Base-by-base conservation (phyloP, 495 filamentous ascomycete species). In the Neurospora tetraspora region DNA sequence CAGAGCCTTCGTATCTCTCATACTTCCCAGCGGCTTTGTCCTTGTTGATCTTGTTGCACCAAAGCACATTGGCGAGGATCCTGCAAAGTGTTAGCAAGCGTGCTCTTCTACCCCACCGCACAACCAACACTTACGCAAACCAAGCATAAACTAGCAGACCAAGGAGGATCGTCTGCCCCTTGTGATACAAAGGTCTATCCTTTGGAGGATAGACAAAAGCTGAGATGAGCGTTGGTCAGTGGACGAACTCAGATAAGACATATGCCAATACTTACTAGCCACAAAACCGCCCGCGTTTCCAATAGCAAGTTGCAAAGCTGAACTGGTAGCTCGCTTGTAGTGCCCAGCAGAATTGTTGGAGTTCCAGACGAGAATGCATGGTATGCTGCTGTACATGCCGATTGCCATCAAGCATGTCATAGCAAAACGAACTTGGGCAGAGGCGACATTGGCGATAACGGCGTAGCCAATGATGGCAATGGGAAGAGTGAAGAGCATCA, bases 311-410 rank as follows among this genome's bases (percentile, higher is more conserved):
- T 87, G 85, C 47, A 85, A 74, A 3, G 80, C 83, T 39, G 82
- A 81, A 0, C 82, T 82, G 1, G 83, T 85, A 2, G 82, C 82
- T 45, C 83, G 75, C 74, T 84, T 84, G 74, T 84, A 84, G 71
- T 84, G 82, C 0, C 83, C 83, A 27, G 83, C 82, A 20, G 82
- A 84, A 71, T 85, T 85, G 70, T 85, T 85, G 10, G 82, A 81
- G 70, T 82, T 80, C 93, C 93, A 96, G 0, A 89, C 91, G 5
- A 96, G 84, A 27, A 92, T 88, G 68, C 91, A 89, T 2, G 92
- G 92, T 12, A 92, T 89, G 45, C 88, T 87, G 10, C 92, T 92
- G 77, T 95, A 96, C 77, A 96, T 90, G 38, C 93, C 93, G 14
- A 80, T 83, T 34, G 85, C 83, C 76, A 90, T 91, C 68, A 96